Base-by-base conservation (phyloP, 805 yeast species). In the Metschnikowia similis region DNA sequence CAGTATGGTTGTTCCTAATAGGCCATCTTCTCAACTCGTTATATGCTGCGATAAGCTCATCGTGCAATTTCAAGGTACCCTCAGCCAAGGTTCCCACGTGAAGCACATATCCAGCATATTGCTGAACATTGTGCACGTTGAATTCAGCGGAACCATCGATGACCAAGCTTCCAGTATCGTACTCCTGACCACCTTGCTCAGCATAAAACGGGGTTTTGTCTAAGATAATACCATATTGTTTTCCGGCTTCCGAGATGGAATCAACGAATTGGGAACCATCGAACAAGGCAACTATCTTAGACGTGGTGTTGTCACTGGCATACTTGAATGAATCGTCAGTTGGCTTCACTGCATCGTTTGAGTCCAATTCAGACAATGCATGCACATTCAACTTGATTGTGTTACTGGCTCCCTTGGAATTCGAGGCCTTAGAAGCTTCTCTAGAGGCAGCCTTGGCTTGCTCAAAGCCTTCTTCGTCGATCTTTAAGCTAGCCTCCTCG, bases 131-230 rank as follows among this genome's bases (percentile, higher is more conserved):
- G 56, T 84, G 85, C 52, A 94, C 98, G 51, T 82, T 83, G 71
- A 94, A 92, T 68, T 92, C 96, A 49, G 91, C 77, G 58, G 72
- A 72, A 41, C 95, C 97, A 65, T 91, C 97, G 62, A 89, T 83
- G 46, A 89, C 91, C 56, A 94, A 78, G 69, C 82, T 86, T 71
- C 99, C 99, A 39, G 95, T 87, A 67, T 94, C 99, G 64, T 79
- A 86, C 70, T 90, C 97, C 77, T 94, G 99, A 65, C 99, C 99
- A 82, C 99, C 99, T 72, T 89, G 95, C 75, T 94, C 99, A 45
- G 99, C 98, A 65, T 94, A 94, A 72, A 94, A 89, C 67, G 95
- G 94, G 27, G 98, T 89, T 68, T 82, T 86, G 66, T 94, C 95
- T 52, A 94, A 76, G 45, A 94, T 67, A 47, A 94, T 70, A 67